Evolutionary conservation across 2,329 filamentous ascomycete species (phyloP).

Genomic region (Penicillium sp.): DNA sequence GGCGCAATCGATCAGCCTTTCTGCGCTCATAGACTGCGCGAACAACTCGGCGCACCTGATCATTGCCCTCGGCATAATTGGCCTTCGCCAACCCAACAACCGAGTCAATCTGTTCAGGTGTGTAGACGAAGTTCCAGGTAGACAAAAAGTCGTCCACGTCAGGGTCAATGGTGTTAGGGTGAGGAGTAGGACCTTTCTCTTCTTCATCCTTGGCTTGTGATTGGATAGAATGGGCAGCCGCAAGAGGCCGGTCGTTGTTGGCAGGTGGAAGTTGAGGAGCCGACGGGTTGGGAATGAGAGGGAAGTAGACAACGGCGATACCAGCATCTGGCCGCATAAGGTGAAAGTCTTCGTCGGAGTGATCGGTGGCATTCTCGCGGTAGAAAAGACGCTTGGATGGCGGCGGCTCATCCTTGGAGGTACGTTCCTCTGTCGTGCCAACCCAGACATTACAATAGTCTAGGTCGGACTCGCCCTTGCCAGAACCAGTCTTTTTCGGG

Average conservation of each 20-base stretch:
- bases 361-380: slow-evolving; percentile 50
- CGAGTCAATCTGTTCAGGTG: slow-evolving; percentile 81
- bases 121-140: slow-evolving; percentile 99
- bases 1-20: slow-evolving; percentile 55
- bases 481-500: not conserved
- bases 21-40: slow-evolving; percentile 91
- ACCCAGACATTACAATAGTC: slow-evolving; percentile 96
- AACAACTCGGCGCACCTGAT: slow-evolving; percentile 75
- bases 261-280: slow-evolving; percentile 32
- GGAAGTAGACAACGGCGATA: slow-evolving; percentile 86
- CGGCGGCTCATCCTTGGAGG: slow-evolving; percentile 54
- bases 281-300: slow-evolving; percentile 74
- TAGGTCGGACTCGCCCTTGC: slow-evolving; percentile 54
- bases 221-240: slow-evolving; percentile 24
- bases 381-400: slow-evolving; percentile 52
- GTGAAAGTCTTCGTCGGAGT: slow-evolving; percentile 64
- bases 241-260: slow-evolving; percentile 23
- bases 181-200: slow-evolving; percentile 34
- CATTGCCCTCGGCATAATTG: slow-evolving; percentile 81
- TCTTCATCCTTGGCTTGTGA: slow-evolving; percentile 14
- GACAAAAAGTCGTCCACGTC: slow-evolving; percentile 80
- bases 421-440: slow-evolving; percentile 75
- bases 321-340: slow-evolving; percentile 77
- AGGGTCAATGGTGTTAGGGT: slow-evolving; percentile 74
- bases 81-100: slow-evolving; percentile 79